Evolutionary conservation across 331 rosid genomes (phyloP), one percentile per base, ranked within the genome.

Genomic region (Ulmus americana): DNA sequence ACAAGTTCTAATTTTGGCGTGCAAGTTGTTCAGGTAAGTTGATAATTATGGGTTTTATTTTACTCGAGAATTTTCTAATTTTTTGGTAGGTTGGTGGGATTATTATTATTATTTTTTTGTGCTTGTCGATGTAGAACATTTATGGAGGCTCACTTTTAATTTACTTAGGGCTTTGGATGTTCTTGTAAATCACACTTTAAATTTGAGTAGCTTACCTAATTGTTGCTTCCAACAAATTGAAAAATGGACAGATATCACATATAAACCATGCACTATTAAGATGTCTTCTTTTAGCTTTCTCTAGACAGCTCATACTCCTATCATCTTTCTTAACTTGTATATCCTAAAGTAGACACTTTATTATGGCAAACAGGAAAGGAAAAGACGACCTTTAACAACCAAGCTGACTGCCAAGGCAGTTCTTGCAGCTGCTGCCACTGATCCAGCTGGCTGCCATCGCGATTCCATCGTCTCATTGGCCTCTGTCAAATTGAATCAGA

Each of bases 391-490:
- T 42, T 79, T 84, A 59, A 60, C 95, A 15, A 77, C 77, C 41
- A 89, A 85, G 78, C 57, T 80, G 78, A 85, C 95, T 35, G 68
- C 95, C 12, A 94, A 94, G 86, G 88, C 90, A 48, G 78, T 81
- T 74, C 83, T 94, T 28, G 84, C 95, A 8, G 95, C 95, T 54
- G 97, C 98, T 74, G 97, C 95, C 45, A 86, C 95, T 7, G 98
- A 92, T 76, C 76, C 95, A 41, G 95, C 88, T n/a, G 97, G 97
- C 69, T 89, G 95, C 76, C 98, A 94, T 64, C 89, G 91, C 0
- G 98, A 87, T 69, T 87, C 97, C 48, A 48, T 92, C 68, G 75
- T 85, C 18, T 87, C 95, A 3, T 64, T 92, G 86, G 98, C 95
- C 43, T 89, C 95, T 10, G 84, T 92, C n/a, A 89, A 92, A 95